phyloP scores from a whole-genome alignment of 2,329 filamentous ascomycete species.

The Phyllosticta citriasiana region DNA sequence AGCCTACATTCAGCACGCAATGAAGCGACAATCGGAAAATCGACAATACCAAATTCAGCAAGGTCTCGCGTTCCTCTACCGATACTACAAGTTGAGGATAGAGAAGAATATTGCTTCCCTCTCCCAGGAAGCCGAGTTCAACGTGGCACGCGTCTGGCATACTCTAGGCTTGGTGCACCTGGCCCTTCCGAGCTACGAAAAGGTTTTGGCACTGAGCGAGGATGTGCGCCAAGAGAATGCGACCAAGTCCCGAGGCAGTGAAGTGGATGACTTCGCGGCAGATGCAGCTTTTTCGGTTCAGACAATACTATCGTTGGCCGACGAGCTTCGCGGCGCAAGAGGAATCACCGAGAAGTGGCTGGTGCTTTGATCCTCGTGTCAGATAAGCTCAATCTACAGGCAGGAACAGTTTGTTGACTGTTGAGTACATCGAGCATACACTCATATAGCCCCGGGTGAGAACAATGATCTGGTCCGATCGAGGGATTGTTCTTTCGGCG shows the following conservation, averaged over 20 bases:
- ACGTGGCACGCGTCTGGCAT: constrained; percentile 67
- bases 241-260: constrained; percentile 10
- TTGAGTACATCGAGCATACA: too few relatives aligned
- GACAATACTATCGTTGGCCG: constrained; percentile 54
- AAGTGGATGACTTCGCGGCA: constrained; percentile 48
- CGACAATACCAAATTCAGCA: constrained; percentile 80
- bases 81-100: constrained; percentile 56
- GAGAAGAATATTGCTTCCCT: constrained; percentile 34
- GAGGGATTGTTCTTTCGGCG: too few relatives aligned
- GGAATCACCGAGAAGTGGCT: constrained; percentile 49
- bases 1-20: constrained; percentile 73
- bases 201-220: constrained; percentile 42
- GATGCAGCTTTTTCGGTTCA: constrained; percentile 71
- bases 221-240: constrained; percentile 28
- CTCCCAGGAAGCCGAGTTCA: constrained; percentile 71
- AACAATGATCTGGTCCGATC: too few relatives aligned
- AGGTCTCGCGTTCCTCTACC: constrained; percentile 68
- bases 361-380: constrained; percentile 25
- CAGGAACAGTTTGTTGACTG: too few relatives aligned
- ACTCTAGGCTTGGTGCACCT: constrained; percentile 62
- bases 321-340: constrained; percentile 52
- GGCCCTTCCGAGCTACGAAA: constrained; percentile 62
- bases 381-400: too few relatives aligned
- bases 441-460: too few relatives aligned
- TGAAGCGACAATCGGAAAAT: constrained; percentile 86